These are phyloP conservation scores for Epichloe elymi DNA, from an alignment of 2,329 filamentous ascomycete species.

Conservation along the genomic window DNA sequence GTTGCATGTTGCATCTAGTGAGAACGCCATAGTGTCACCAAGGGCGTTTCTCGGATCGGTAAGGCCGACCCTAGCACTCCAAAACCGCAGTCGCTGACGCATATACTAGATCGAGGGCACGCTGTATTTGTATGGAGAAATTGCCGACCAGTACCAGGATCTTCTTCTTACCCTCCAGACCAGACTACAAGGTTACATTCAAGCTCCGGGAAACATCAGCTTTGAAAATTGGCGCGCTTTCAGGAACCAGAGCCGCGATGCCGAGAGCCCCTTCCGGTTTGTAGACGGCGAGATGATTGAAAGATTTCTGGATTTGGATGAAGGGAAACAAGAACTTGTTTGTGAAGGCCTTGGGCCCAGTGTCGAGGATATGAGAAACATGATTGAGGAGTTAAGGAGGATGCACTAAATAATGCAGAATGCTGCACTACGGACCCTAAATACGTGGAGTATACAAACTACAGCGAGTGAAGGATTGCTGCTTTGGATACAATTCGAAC, in stretches of 20 bases:
- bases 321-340: conserved; percentile 39
- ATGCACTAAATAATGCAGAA: conserved; percentile 33
- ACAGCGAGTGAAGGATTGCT: not conserved
- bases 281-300: conserved; percentile 89
- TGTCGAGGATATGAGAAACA: conserved; percentile 48
- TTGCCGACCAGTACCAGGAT: conserved; percentile 59
- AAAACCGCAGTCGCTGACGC: conserved; percentile 1
- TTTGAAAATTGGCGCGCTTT: conserved; percentile 78
- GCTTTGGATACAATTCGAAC: not conserved
- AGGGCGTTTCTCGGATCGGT: conserved; percentile 83
- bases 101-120: conserved; percentile 64
- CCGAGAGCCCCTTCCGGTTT: conserved; percentile 71
- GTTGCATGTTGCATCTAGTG: conserved; percentile 52
- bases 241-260: conserved; percentile 56
- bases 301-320: conserved; percentile 60
- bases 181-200: conserved; percentile 52
- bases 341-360: conserved; percentile 44
- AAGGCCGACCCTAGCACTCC: conserved; percentile 22
- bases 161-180: conserved; percentile 72
- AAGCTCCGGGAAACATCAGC: conserved; percentile 57
- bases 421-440: too few species aligned
- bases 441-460: not conserved
- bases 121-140: conserved; percentile 78
- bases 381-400: conserved; percentile 49
- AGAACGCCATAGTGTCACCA: conserved; percentile 59